Evolutionary conservation across 805 yeast species (phyloP).

Genomic region (Ogataea pignaliae): DNA sequence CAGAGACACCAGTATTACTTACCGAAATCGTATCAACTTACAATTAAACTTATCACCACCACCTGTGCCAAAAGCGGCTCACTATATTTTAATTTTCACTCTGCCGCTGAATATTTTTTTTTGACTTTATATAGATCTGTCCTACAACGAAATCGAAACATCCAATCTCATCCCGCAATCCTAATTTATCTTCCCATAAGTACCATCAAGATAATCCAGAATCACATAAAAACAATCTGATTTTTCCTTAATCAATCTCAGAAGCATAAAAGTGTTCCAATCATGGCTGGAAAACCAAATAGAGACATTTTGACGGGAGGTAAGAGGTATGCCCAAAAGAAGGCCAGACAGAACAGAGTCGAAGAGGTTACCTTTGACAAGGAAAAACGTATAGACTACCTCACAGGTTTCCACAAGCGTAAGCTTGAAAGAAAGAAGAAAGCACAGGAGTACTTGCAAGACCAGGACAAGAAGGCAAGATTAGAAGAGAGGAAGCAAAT

Average conservation of each 20-base stretch:
- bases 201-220: background rate
- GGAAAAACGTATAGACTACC: conserved; percentile 70
- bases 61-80: too few relatives aligned
- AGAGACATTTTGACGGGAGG: conserved; percentile 89
- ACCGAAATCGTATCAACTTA: too few relatives aligned
- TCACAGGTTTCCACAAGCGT: conserved; percentile 95
- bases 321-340: conserved; percentile 67
- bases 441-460: conserved; percentile 72
- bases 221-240: background rate
- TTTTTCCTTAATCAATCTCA: background rate
- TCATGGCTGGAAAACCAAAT: conserved; percentile 40
- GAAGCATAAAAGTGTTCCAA: background rate
- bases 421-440: conserved; percentile 83
- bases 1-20: too few relatives aligned
- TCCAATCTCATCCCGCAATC: background rate
- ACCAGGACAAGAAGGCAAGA: conserved; percentile 67
- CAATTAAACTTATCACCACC: too few relatives aligned
- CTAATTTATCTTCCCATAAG: background rate
- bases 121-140: too few relatives aligned
- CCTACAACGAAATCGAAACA: too few relatives aligned
- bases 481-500: conserved; percentile 71
- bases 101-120: too few relatives aligned
- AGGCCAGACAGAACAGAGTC: conserved; percentile 60
- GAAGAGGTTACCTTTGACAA: conserved; percentile 84
- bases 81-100: too few relatives aligned